These are phyloP conservation scores for Zasmidium citrigriseum DNA, from an alignment of 2,329 filamentous ascomycete genomes.

Conservation along the genomic window DNA sequence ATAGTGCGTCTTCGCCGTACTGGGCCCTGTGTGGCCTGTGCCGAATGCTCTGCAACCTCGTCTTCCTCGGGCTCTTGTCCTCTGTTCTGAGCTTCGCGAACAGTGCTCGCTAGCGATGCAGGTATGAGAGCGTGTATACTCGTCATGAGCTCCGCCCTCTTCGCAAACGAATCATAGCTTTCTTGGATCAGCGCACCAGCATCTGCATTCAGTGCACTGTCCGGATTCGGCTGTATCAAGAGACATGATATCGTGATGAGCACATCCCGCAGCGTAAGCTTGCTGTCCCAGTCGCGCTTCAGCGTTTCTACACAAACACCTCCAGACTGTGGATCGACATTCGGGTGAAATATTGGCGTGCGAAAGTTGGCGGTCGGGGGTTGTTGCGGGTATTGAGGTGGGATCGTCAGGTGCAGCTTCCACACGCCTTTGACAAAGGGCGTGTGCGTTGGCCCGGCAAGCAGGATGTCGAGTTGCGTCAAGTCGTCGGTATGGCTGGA, in stretches of 20 bases:
- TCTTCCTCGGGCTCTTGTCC: slow-evolving; percentile 35
- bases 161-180: slow-evolving; percentile 59
- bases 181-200: slow-evolving; percentile 61
- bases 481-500: slow-evolving; percentile 51
- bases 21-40: slow-evolving; percentile 23
- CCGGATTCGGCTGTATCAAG: slow-evolving; percentile 64
- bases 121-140: slow-evolving; percentile 62
- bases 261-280: slow-evolving; percentile 60
- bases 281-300: slow-evolving; percentile 63
- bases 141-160: slow-evolving; percentile 62
- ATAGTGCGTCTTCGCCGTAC: slow-evolving; percentile 28
- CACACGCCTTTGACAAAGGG: slow-evolving; percentile 62
- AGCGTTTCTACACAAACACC: slow-evolving; percentile 66
- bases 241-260: slow-evolving; percentile 62
- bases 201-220: slow-evolving; percentile 63
- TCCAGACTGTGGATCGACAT: slow-evolving; percentile 63
- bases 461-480: slow-evolving; percentile 58
- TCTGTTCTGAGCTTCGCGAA: slow-evolving; percentile 57
- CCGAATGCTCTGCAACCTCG: slow-evolving; percentile 16
- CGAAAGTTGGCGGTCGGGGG: slow-evolving; percentile 61
- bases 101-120: slow-evolving; percentile 43
- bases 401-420: slow-evolving; percentile 61
- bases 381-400: slow-evolving; percentile 54
- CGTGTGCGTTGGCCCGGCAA: slow-evolving; percentile 61
- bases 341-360: slow-evolving; percentile 65